Conservation (phyloP, 2,329 filamentous ascomycete species). For the Hypoxylon rubiginosum region DNA sequence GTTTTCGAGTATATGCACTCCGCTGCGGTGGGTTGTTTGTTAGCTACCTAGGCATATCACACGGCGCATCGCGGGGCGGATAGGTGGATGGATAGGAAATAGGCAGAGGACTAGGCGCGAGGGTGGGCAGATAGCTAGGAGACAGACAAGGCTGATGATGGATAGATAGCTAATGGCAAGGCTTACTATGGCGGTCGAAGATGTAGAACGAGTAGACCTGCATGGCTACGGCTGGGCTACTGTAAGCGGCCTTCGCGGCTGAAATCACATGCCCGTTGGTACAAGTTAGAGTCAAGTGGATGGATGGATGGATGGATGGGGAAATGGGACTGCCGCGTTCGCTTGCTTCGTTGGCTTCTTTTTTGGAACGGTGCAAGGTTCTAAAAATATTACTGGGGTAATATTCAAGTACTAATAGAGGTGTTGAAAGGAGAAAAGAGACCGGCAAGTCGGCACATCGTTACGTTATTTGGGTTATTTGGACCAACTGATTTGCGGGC, state of each 20-base stretch:
- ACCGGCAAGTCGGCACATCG: slow-evolving; percentile 40
- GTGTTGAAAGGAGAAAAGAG: slow-evolving; percentile 21
- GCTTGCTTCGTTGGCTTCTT: slow-evolving; percentile 2
- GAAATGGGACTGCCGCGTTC: slow-evolving; percentile 12
- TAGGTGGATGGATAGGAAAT: slow-evolving; percentile 21
- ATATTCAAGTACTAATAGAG: too few relatives aligned
- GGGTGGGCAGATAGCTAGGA: background rate
- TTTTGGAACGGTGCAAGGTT: slow-evolving; percentile 18
- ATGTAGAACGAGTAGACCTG: slow-evolving; percentile 96
- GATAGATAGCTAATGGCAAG: slow-evolving; percentile 5
- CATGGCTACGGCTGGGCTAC: slow-evolving; percentile 75
- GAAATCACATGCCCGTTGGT: slow-evolving; percentile 46
- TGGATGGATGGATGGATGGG: background rate
- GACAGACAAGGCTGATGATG: slow-evolving; percentile 4
- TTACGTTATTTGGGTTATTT: slow-evolving; percentile 15
- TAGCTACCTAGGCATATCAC: slow-evolving; percentile 20
- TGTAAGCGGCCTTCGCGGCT: slow-evolving; percentile 37
- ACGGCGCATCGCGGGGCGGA: slow-evolving; percentile 27
- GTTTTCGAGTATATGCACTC: slow-evolving; percentile 96
- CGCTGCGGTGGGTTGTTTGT: slow-evolving; percentile 68
- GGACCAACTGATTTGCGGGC: slow-evolving; percentile 31
- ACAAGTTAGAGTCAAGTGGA: background rate
- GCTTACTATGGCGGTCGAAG: slow-evolving; percentile 95
- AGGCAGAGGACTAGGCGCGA: too few relatives aligned
- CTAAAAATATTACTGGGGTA: slow-evolving; percentile 38